These are phyloP conservation scores for Lignosus rhinocerotis DNA, from an alignment of 1,284 basidiomycete species.

Conservation along the genomic window DNA sequence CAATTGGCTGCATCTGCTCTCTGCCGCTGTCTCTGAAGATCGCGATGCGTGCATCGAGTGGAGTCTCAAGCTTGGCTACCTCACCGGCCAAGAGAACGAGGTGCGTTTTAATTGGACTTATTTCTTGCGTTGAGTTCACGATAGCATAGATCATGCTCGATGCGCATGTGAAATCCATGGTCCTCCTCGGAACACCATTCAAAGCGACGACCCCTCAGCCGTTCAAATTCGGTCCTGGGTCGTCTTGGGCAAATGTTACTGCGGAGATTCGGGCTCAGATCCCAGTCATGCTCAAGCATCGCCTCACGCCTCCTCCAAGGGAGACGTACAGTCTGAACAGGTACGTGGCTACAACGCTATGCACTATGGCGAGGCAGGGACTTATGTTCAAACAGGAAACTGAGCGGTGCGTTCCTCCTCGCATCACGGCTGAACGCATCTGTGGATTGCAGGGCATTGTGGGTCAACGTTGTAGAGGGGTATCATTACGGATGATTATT, in stretches of 20 bases:
- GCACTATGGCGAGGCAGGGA: neutral
- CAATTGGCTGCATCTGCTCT: constrained; percentile 80
- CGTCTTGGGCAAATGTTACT: constrained; percentile 71
- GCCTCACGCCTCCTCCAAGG: constrained; percentile 89
- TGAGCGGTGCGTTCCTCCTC: constrained; percentile 92
- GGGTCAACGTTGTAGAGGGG: constrained; percentile 59
- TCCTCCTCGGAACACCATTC: constrained; percentile 83
- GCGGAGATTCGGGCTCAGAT: constrained; percentile 78
- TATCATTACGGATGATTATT: constrained; percentile 25
- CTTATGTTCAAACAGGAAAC: constrained; percentile 57
- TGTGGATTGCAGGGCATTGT: constrained; percentile 75
- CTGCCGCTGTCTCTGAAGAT: constrained; percentile 77
- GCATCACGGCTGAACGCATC: constrained; percentile 81
- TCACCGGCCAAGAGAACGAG: constrained; percentile 87
- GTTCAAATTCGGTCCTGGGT: constrained; percentile 68
- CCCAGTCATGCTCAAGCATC: constrained; percentile 87
- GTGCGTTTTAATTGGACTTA: constrained; percentile 39
- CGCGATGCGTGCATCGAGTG: constrained; percentile 68
- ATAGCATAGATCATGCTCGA: constrained; percentile 75
- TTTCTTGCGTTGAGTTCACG: neutral
- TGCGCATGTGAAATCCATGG: constrained; percentile 87
- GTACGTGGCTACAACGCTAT: constrained; percentile 37
- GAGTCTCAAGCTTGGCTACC: constrained; percentile 84
- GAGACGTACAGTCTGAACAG: constrained; percentile 96
- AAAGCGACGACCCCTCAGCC: constrained; percentile 61